Evolutionary conservation across 2,329 filamentous ascomycete species (phyloP).

Genomic region (Trichoderma sp.): DNA sequence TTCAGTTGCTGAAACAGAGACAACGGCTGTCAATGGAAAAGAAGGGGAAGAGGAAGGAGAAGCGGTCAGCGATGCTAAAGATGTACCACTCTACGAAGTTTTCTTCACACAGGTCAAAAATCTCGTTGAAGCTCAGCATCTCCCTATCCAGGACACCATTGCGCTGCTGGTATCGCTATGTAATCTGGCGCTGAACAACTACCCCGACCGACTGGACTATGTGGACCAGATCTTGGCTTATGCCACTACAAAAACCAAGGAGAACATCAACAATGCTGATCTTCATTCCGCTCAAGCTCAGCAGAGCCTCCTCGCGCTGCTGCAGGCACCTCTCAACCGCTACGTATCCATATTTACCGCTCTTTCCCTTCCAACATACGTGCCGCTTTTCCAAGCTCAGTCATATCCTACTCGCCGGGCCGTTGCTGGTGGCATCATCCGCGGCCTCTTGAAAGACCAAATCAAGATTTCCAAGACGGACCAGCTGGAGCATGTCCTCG

Average conservation of each 20-base stretch:
- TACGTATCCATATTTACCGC: conserved; percentile 97
- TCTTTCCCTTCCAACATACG: conserved; percentile 84
- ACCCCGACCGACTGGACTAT: conserved; percentile 88
- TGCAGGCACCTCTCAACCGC: conserved; percentile 85
- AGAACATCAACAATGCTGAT: conserved; percentile 93
- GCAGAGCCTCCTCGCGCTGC: conserved; percentile 80
- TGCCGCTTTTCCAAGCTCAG: conserved; percentile 85
- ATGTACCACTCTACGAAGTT: conserved; percentile 90
- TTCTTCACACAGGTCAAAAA: conserved; percentile 97
- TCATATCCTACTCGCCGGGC: conserved; percentile 89
- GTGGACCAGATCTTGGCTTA: conserved; percentile 92
- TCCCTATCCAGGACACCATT: conserved; percentile 93
- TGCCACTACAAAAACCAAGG: conserved; percentile 78
- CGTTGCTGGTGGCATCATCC: conserved; percentile 84
- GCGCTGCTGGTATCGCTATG: conserved; percentile 89
- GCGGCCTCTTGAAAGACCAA: conserved; percentile 77
- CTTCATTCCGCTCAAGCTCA: conserved; percentile 85
- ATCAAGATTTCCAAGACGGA: conserved; percentile 74
- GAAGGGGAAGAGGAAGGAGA: conserved; percentile 24
- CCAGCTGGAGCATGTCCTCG: conserved; percentile 83
- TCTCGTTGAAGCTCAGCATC: conserved; percentile 82
- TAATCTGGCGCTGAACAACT: conserved; percentile 93
- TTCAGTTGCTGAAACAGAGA: conserved; percentile 36
- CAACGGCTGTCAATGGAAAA: conserved; percentile 48
- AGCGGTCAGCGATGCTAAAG: conserved; percentile 41